Evolutionary conservation across 2,329 filamentous ascomycete species (phyloP).

Genomic region (Colletotrichum nymphaeae): DNA sequence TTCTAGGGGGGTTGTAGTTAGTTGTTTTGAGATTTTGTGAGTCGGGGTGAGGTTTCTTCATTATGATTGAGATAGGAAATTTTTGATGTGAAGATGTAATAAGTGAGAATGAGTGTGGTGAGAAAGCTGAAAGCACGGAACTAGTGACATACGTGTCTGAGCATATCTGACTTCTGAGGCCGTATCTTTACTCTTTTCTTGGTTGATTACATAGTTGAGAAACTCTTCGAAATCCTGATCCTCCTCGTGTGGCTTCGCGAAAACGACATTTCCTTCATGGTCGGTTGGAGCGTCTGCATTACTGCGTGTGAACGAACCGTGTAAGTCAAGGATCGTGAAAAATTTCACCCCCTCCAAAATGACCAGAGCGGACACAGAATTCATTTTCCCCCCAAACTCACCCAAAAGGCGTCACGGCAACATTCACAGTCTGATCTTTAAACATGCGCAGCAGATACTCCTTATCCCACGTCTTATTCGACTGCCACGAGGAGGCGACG

Average conservation of each 20-base stretch:
- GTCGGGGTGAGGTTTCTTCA: not conserved
- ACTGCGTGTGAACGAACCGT: constrained; percentile 37
- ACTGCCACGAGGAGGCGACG: constrained; percentile 72
- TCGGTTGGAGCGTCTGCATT: constrained; percentile 66
- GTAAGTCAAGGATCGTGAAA: constrained; percentile 14
- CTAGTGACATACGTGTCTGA: constrained; percentile 70
- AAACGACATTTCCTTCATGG: constrained; percentile 54
- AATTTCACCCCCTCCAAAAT: not conserved
- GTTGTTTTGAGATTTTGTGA: not conserved
- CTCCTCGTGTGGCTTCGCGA: constrained; percentile 80
- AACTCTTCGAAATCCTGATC: constrained; percentile 71
- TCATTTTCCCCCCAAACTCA: constrained; percentile 46
- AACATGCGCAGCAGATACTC: constrained; percentile 68
- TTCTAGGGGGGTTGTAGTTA: constrained; percentile 56
- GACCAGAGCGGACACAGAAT: too few relatives aligned
- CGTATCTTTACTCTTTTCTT: constrained; percentile 40
- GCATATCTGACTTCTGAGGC: constrained; percentile 72
- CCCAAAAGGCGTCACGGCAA: constrained; percentile 82
- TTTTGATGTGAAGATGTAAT: not conserved
- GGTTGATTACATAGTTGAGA: constrained; percentile 66
- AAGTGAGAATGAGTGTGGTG: not conserved
- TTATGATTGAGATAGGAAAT: not conserved
- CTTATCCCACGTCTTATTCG: constrained; percentile 71
- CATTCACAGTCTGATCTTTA: constrained; percentile 70
- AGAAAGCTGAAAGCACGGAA: not conserved